phyloP scores from a whole-genome alignment of 352 stramenopile genomes.

The Globisporangium alternatum region DNA sequence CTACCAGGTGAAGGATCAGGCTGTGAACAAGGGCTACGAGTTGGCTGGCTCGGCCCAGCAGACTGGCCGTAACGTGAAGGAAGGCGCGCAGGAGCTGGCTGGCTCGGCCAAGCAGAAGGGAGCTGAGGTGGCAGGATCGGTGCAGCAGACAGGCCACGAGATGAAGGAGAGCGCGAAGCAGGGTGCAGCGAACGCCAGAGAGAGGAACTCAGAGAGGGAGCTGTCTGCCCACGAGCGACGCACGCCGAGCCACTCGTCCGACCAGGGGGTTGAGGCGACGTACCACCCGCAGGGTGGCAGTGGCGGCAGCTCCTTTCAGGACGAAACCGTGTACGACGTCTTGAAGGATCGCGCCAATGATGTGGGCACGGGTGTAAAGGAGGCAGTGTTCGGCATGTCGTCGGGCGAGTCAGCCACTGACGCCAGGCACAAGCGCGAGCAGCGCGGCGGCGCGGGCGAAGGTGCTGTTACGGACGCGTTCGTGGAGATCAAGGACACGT shows the following conservation, averaged over 20 bases:
- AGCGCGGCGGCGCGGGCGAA: neutral
- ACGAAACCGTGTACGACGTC: neutral
- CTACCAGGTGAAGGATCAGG: neutral
- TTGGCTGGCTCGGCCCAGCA: neutral
- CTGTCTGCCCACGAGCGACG: neutral
- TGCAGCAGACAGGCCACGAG: neutral
- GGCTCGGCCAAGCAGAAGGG: conserved; percentile 1
- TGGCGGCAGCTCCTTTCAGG: neutral
- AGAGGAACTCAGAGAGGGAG: neutral
- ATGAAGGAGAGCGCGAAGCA: conserved; percentile 5
- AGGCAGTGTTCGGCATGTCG: conserved; percentile 1
- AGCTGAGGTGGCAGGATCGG: neutral
- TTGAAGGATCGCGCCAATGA: neutral
- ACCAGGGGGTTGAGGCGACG: too few species aligned
- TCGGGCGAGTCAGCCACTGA: conserved; percentile 5
- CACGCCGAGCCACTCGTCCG: too few species aligned
- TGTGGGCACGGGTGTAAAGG: neutral
- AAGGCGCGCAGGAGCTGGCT: conserved; percentile 8
- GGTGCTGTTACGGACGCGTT: conserved; percentile 11
- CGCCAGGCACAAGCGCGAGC: conserved; percentile 4
- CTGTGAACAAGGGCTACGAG: neutral
- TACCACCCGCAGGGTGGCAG: neutral
- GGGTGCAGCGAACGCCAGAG: neutral
- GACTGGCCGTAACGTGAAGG: conserved; percentile 2
- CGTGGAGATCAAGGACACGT: conserved; percentile 15